A percentile compares a stretch with the other conserved stretches of the same genome.
These are phyloP conservation scores for Penicillium nucicola DNA, from an alignment of 495 filamentous ascomycete species.

Conservation along the genomic window DNA sequence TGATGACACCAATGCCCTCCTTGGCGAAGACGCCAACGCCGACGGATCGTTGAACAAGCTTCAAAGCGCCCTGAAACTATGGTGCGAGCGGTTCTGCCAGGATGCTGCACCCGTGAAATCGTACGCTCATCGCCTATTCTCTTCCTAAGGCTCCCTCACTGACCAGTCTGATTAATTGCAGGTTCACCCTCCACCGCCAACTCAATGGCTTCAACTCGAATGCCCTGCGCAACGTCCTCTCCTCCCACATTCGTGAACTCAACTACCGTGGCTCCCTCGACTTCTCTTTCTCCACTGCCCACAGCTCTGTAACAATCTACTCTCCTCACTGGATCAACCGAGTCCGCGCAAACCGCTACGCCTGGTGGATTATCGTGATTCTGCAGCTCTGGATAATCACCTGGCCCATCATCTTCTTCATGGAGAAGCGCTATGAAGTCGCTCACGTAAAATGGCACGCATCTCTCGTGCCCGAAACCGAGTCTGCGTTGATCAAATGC, in stretches of 20 bases:
- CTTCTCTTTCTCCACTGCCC: constrained; percentile 17
- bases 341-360: constrained; percentile 31
- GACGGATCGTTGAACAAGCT: not conserved
- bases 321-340: constrained; percentile 49
- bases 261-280: constrained; percentile 40
- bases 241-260: constrained; percentile 37
- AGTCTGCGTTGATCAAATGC: constrained; percentile 7
- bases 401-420: constrained; percentile 41
- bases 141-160: not conserved
- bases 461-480: constrained; percentile 13
- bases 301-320: constrained; percentile 36
- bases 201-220: constrained; percentile 32
- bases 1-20: constrained; percentile 13
- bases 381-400: constrained; percentile 46
- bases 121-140: constrained; percentile 16
- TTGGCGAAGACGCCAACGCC: constrained; percentile 5
- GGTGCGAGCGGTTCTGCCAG: constrained; percentile 40
- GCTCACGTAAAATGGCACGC: constrained; percentile 32
- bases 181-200: constrained; percentile 38
- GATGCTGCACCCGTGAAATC: constrained; percentile 41
- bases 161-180: constrained; percentile 8
- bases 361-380: constrained; percentile 37
- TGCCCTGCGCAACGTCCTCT: constrained; percentile 28
- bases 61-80: constrained; percentile 18
- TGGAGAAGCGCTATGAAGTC: constrained; percentile 41